Conservation (phyloP, 352 stramenopile genomes). For the Phytopythium boreale region DNA sequence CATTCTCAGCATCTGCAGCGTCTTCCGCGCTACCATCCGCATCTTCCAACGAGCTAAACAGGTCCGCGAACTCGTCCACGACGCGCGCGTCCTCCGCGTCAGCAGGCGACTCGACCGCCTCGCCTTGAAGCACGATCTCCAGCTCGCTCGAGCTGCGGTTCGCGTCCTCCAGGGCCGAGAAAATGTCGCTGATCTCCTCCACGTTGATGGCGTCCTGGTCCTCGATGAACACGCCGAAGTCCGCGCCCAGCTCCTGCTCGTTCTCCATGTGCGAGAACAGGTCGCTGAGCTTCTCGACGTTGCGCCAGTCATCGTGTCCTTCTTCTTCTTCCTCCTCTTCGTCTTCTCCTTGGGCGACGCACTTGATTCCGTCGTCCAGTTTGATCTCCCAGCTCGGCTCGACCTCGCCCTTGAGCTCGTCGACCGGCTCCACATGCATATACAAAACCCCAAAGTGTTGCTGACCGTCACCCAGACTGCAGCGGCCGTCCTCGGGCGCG, state of each 20-base stretch:
- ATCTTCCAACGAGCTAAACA: constrained; percentile 16
- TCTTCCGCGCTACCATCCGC: constrained; percentile 1
- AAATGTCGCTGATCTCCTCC: constrained; percentile 56
- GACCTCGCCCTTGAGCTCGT: constrained; percentile 4
- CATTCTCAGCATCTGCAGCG: constrained; percentile 23
- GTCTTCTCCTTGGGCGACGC: constrained; percentile 9
- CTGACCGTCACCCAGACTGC: constrained; percentile 7
- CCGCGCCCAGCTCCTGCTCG: constrained; percentile 28
- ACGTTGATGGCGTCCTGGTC: constrained; percentile 49
- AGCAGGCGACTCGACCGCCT: background rate
- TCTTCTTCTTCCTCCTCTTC: constrained; percentile 13
- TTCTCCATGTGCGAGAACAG: constrained; percentile 53
- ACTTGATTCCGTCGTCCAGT: background rate
- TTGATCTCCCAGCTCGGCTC: constrained; percentile 3
- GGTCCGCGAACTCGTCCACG: constrained; percentile 23
- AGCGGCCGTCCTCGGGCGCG: constrained; percentile 14
- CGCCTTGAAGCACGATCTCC: constrained; percentile 2
- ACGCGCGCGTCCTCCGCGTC: constrained; percentile 23
- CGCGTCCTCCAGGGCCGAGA: constrained; percentile 32
- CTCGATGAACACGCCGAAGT: constrained; percentile 50
- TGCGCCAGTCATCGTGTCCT: constrained; percentile 37
- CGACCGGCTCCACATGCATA: constrained; percentile 9
- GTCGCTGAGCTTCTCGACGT: constrained; percentile 52
- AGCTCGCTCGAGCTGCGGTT: constrained; percentile 13
- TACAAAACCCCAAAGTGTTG: constrained; percentile 18